Base-by-base conservation (phyloP, 192 early-diverging fungal species). In the Haplosporangium gracile region DNA sequence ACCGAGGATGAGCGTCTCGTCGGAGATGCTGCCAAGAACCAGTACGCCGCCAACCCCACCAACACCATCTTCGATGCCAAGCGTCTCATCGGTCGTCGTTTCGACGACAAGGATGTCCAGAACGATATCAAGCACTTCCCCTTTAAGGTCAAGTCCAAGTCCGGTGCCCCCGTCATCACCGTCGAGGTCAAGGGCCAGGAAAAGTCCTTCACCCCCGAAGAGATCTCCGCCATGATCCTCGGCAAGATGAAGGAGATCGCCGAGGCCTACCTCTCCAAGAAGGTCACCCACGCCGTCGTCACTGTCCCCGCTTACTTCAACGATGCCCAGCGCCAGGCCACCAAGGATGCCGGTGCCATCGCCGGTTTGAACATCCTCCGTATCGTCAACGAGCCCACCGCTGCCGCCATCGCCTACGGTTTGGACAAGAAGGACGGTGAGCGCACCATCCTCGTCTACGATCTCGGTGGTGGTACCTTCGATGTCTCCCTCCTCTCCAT, bases 251-350 rank as follows among this genome's bases (percentile, higher is more conserved):
- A 97, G 94, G 96, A 97, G 80, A 95, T 93, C 79, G 97, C 97
- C 77, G 97, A 97, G 90, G 88, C 93, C 55, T 98, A 95, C 91
- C 91, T 98, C 57, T 94, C 94, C 89, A 89, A 93, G 88, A 94
- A 95, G 83, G 97, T 99, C 79, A 96, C 94, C 74, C 93, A 96
- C 90, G 98, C 97, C 78, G 97, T 99, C 75, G 94, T 99, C 89
- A 99, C 98, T 47, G 98, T 99, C 78, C 98, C 98, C 72, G 98
- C 98, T 74, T 99, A 99, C 93, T 96, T 97, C 90, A 98, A 96
- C 92, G 96, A 99, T 81, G 96, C 96, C 60, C 97, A 98, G 92
- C 94, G 97, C 88, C 96, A 98, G 90, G 97, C 96, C 71, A 97
- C 97, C 89, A 96, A 97, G 91, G 96, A 97, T 83, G 95, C 96